phyloP scores from a whole-genome alignment of 2,329 filamentous ascomycete genomes.

The Dothideomycetes sp. region DNA sequence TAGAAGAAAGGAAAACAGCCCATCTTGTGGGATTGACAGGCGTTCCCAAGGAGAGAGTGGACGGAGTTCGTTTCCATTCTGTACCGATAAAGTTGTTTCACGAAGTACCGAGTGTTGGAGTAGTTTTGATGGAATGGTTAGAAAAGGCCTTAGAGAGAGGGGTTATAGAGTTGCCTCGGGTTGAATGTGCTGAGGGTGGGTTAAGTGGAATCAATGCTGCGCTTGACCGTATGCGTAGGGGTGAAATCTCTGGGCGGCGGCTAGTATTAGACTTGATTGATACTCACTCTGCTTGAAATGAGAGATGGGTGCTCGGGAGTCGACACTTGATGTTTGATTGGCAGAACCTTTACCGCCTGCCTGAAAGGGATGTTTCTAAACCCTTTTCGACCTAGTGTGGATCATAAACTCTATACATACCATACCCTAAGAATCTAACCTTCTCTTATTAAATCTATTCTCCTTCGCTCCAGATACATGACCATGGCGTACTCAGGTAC shows the following conservation, averaged over 20 bases:
- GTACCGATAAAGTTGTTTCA: conserved; percentile 73
- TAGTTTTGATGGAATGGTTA: conserved; percentile 55
- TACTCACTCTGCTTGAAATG: no score
- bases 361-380: no score
- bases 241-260: conserved; percentile 58
- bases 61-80: conserved; percentile 48
- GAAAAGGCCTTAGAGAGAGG: conserved; percentile 52
- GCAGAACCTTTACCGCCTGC: no score
- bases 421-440: no score
- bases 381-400: no score
- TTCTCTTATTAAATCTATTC: no score
- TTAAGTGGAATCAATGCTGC: conserved; percentile 59
- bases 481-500: no score
- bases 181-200: conserved; percentile 56
- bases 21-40: conserved; percentile 63
- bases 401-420: no score
- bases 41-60: conserved; percentile 48
- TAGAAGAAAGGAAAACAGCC: conserved; percentile 20
- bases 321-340: no score
- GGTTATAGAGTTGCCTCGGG: conserved; percentile 50
- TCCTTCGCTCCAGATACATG: no score
- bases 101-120: conserved; percentile 54
- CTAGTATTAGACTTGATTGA: conserved; percentile 52
- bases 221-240: conserved; percentile 55
- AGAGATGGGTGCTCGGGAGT: no score